phyloP scores from a whole-genome alignment of 1,284 basidiomycete genomes.

The Paramarasmius palmivorus region DNA sequence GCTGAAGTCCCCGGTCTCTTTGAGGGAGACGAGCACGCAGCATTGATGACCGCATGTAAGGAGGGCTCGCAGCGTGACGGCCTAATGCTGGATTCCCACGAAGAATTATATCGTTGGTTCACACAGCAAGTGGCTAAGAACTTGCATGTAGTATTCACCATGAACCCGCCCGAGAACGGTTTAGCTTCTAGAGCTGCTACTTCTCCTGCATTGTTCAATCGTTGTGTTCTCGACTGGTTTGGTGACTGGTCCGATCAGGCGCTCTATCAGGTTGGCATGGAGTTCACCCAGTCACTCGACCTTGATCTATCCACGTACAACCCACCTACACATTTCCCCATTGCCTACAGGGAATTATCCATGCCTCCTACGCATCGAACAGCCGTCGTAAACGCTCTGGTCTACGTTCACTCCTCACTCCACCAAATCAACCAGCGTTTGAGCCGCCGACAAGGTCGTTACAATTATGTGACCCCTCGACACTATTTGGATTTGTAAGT shows the following conservation, averaged over 20 bases:
- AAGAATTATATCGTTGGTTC: slow-evolving; percentile 97
- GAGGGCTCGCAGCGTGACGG: slow-evolving; percentile 98
- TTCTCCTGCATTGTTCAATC: slow-evolving; percentile 96
- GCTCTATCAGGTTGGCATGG: slow-evolving; percentile 94
- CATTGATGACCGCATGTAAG: slow-evolving; percentile 97
- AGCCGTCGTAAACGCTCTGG: slow-evolving; percentile 92
- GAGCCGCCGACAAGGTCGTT: slow-evolving; percentile 88
- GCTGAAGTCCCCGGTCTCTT: slow-evolving; percentile 99
- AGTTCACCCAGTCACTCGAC: slow-evolving; percentile 91
- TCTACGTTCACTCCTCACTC: slow-evolving; percentile 90
- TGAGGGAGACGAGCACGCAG: slow-evolving; percentile 96
- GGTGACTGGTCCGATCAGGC: slow-evolving; percentile 98
- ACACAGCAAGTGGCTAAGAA: slow-evolving; percentile 96
- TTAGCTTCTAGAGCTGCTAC: slow-evolving; percentile 95
- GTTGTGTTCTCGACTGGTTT: slow-evolving; percentile 98
- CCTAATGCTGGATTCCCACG: slow-evolving; percentile 96
- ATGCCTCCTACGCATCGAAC: slow-evolving; percentile 84
- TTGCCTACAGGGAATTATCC: slow-evolving; percentile 80
- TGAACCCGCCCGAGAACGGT: slow-evolving; percentile 98
- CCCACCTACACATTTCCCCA: slow-evolving; percentile 81
- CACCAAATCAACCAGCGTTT: slow-evolving; percentile 89
- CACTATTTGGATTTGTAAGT: slow-evolving; percentile 98
- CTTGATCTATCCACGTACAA: slow-evolving; percentile 82
- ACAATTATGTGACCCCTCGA: slow-evolving; percentile 96
- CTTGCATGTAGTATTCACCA: slow-evolving; percentile 96